Evolutionary conservation across 139 green algal species (phyloP).

Genomic region (Chlorella sp.): DNA sequence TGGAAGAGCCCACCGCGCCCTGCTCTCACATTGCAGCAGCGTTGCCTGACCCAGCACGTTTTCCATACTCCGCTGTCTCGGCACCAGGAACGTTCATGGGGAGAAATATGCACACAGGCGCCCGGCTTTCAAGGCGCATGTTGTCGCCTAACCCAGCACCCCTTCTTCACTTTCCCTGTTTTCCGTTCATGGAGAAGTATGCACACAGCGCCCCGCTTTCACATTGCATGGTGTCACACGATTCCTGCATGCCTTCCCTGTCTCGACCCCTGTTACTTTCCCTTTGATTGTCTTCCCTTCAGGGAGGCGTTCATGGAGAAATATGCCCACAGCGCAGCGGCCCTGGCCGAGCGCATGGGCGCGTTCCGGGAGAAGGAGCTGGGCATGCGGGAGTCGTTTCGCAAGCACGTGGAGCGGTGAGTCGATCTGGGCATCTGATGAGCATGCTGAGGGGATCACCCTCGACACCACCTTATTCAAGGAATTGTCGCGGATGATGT

Average conservation of each 20-base stretch:
- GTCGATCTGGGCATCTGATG: background rate
- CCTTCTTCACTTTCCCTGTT: no score
- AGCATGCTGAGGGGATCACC: no score
- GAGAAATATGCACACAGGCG: no score
- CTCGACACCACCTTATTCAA: no score
- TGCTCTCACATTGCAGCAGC: background rate
- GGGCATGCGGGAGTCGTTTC: constrained; percentile 66
- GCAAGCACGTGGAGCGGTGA: constrained; percentile 56
- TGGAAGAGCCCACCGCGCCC: background rate
- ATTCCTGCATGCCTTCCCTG: no score
- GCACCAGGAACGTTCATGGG: no score
- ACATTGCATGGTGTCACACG: no score
- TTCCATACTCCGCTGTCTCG: no score
- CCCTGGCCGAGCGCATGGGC: constrained; percentile 83
- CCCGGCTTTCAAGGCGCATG: no score
- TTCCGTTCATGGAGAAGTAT: constrained; percentile 60
- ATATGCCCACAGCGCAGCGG: constrained; percentile 67
- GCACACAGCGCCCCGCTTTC: constrained; percentile 70
- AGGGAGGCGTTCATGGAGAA: constrained; percentile 55
- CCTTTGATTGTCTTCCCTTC: background rate
- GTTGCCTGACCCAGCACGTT: no score
- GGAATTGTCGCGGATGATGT: no score
- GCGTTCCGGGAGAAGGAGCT: constrained; percentile 75
- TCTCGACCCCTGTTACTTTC: no score
- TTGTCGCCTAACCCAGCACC: background rate